Evolutionary conservation across 139 green algal species (phyloP), one percentile per base, ranked within the genome.

Genomic region (Deuterostichococcus epilithicus): DNA sequence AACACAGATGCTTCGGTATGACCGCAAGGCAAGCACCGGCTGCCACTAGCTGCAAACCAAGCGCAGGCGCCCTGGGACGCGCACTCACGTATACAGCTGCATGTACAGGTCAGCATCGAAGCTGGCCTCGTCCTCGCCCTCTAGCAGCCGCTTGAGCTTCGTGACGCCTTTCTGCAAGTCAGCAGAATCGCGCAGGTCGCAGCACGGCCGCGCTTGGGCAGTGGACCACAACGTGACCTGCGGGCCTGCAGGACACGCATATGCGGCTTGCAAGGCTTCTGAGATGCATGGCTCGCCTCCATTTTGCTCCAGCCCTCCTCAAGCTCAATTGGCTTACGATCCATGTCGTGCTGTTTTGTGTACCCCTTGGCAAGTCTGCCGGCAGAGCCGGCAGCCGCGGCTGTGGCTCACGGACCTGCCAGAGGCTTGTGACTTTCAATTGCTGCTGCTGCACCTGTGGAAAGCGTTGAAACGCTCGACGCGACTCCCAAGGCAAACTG

Each of bases 51-150:
- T 42, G 33, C 25, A 75, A 52, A 77, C 25, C 28, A 37, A 67
- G 10, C 66, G 33, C 66, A 47, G 30, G 26, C 15, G 44, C 20
- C 0, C 10, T 13, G 8, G 42, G 10, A 13, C 42, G 10, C 8
- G 42, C 42, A 81, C 90, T 86, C 66, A 98, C 95, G 94, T 98
- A 84, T 98, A 98, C 23, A 97, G 86, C 71, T 84, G 89, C 92
- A 98, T 99, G 83, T 98, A 99, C 81, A 97, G 88, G 77, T 98
- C 92, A 0, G 93, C 89, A 38, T 89, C 97, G 86, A 99, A 99
- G 37, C 90, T 85, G 70, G 89, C 85, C 52, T 94, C 88, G 3
- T 72, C 73, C 58, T 94, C 86, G 13, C 87, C 90, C 73, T 99
- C 96, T 34, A 99, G 72, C 0, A 98, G 78, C 0, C 86, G 85